phyloP scores from a whole-genome alignment of 768 basidiomycete species.

The Serendipita indica region DNA sequence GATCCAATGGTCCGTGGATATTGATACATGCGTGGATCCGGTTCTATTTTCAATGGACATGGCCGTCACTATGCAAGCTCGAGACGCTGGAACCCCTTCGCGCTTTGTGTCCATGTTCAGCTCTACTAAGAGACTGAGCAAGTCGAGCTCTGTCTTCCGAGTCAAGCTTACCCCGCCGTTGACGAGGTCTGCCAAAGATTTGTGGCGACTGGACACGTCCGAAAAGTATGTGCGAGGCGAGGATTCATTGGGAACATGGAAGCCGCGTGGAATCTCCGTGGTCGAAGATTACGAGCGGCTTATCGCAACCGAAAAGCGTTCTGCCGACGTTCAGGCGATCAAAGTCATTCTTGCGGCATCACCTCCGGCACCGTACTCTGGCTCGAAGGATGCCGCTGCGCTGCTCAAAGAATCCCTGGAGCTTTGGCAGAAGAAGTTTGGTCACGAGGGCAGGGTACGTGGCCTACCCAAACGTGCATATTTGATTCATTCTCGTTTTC shows the following conservation, averaged over 20 bases:
- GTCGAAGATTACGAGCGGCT: conserved; percentile 74
- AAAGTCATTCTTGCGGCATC: conserved; percentile 49
- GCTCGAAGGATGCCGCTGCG: conserved; percentile 46
- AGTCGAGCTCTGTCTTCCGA: conserved; percentile 71
- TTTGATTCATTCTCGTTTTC: conserved; percentile 15
- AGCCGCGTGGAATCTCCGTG: conserved; percentile 72
- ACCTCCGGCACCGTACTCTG: conserved; percentile 33
- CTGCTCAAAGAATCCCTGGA: conserved; percentile 50
- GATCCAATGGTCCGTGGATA: conserved; percentile 58
- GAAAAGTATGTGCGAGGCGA: conserved; percentile 93
- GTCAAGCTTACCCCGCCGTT: conserved; percentile 69
- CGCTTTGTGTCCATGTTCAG: conserved; percentile 63
- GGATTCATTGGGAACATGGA: conserved; percentile 70
- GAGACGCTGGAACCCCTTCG: conserved; percentile 75
- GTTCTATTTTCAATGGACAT: conserved; percentile 83
- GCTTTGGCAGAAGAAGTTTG: conserved; percentile 77
- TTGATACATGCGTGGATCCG: conserved; percentile 74
- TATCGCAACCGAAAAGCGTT: conserved; percentile 52
- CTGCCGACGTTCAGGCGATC: conserved; percentile 84
- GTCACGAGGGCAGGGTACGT: conserved; percentile 58
- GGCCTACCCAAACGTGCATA: neutral
- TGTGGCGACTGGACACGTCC: conserved; percentile 91
- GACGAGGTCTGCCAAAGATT: conserved; percentile 71
- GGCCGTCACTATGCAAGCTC: conserved; percentile 64
- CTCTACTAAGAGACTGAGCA: conserved; percentile 58